Conservation (phyloP, 768 basidiomycete genomes). For the Leccinum olivaceopallidum region DNA sequence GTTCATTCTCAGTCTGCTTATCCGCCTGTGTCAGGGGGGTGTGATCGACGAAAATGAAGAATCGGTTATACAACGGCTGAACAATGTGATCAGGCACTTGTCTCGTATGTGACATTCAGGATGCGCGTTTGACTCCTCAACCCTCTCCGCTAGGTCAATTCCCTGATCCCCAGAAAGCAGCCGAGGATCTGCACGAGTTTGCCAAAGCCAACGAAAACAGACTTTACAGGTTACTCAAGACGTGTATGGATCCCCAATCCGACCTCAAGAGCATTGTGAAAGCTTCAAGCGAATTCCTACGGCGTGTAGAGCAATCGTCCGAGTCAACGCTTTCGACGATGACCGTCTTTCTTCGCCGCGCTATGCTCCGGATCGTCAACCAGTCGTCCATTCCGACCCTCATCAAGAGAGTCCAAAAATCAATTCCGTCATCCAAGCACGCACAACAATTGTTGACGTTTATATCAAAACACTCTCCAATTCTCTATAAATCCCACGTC, state of each 20-base stretch:
- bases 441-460: slow-evolving; percentile 55
- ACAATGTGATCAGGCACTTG: slow-evolving; percentile 53
- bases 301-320: slow-evolving; percentile 71
- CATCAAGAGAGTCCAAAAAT: slow-evolving; percentile 63
- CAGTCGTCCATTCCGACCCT: slow-evolving; percentile 83
- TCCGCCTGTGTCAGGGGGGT: slow-evolving; percentile 64
- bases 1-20: slow-evolving; percentile 1
- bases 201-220: slow-evolving; percentile 85
- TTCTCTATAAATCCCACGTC: slow-evolving; percentile 71
- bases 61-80: slow-evolving; percentile 53
- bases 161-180: slow-evolving; percentile 70
- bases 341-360: slow-evolving; percentile 65
- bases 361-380: slow-evolving; percentile 74
- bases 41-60: slow-evolving; percentile 86
- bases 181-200: slow-evolving; percentile 78
- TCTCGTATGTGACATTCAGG: slow-evolving; percentile 49
- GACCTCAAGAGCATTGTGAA: slow-evolving; percentile 82
- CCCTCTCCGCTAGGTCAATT: slow-evolving; percentile 43
- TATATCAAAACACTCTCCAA: slow-evolving; percentile 75
- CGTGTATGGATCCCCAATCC: slow-evolving; percentile 79
- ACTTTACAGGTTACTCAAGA: slow-evolving; percentile 82
- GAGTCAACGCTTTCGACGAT: slow-evolving; percentile 66
- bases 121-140: neutral
- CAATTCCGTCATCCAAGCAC: slow-evolving; percentile 41
- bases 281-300: slow-evolving; percentile 77